phyloP scores from a whole-genome alignment of 306 rosid species.

The Medicago ruthenica region DNA sequence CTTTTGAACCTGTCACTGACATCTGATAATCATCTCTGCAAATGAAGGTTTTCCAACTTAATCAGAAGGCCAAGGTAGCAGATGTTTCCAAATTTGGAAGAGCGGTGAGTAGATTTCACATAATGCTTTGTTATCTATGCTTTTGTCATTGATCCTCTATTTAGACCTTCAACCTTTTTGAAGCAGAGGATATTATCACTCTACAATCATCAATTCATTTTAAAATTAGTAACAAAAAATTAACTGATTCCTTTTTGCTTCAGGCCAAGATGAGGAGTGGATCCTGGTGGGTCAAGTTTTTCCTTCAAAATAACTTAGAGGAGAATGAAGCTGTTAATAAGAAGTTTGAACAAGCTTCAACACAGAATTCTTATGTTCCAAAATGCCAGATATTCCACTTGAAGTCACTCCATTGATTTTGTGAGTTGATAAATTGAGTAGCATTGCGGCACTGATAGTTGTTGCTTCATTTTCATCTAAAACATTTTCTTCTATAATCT shows the following conservation, averaged over 20 bases:
- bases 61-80: conserved; percentile 65
- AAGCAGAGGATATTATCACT: conserved; percentile 21
- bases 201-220: background rate
- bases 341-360: conserved; percentile 65
- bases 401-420: conserved; percentile 59
- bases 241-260: conserved; percentile 27
- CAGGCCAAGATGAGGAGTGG: conserved; percentile 84
- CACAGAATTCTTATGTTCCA: conserved; percentile 58
- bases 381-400: conserved; percentile 74
- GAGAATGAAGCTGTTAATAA: conserved; percentile 64
- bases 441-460: conserved; percentile 37
- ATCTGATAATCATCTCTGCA: conserved; percentile 27
- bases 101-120: conserved; percentile 62
- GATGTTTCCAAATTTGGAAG: conserved; percentile 75
- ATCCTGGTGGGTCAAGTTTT: conserved; percentile 70
- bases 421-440: conserved; percentile 11
- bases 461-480: conserved; percentile 30
- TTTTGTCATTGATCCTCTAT: background rate
- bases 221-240: background rate
- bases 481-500: conserved; percentile 36
- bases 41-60: conserved; percentile 62
- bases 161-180: conserved; percentile 11
- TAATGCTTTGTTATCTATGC: conserved; percentile 21
- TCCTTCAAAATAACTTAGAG: conserved; percentile 62
- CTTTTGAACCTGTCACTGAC: conserved; percentile 25